Evolutionary conservation across 2,329 filamentous ascomycete genomes (phyloP).

Genomic region (Pyrenophora seminiperda): DNA sequence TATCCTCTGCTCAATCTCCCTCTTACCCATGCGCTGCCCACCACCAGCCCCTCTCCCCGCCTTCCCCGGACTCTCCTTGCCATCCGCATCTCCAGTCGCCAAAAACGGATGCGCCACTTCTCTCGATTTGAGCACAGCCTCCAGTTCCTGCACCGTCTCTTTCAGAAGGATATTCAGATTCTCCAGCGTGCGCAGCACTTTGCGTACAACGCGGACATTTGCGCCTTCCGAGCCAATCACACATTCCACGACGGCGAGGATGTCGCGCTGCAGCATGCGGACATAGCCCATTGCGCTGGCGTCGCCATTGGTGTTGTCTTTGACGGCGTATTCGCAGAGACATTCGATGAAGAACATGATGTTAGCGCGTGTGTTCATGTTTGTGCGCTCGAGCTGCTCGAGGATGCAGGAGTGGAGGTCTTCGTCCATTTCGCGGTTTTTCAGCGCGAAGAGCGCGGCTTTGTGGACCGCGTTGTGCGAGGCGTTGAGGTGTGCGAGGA

Average conservation of each 20-base stretch:
- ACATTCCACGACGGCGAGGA: slow-evolving; percentile 86
- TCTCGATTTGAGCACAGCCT: slow-evolving; percentile 80
- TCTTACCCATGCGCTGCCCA: slow-evolving; percentile 70
- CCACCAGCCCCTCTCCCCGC: slow-evolving; percentile 38
- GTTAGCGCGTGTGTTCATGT: slow-evolving; percentile 96
- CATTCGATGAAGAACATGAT: slow-evolving; percentile 99
- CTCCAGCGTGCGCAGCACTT: slow-evolving; percentile 74
- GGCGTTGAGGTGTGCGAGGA: slow-evolving; percentile 89
- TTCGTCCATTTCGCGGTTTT: slow-evolving; percentile 92
- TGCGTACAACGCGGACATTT: slow-evolving; percentile 90
- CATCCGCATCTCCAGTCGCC: slow-evolving; percentile 3
- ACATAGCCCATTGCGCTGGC: slow-evolving; percentile 76
- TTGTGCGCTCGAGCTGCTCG: slow-evolving; percentile 91
- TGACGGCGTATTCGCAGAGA: slow-evolving; percentile 83
- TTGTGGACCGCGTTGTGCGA: slow-evolving; percentile 88
- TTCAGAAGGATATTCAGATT: slow-evolving; percentile 73
- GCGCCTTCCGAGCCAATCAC: slow-evolving; percentile 89
- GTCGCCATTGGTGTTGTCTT: slow-evolving; percentile 71
- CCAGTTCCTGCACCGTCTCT: slow-evolving; percentile 77
- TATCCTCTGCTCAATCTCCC: slow-evolving; percentile 92
- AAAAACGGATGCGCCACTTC: slow-evolving; percentile 56
- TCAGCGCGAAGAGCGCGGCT: slow-evolving; percentile 91
- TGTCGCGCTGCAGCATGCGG: slow-evolving; percentile 93
- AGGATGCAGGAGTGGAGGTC: slow-evolving; percentile 97
- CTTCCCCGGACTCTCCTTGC: slow-evolving; percentile 19